Evolutionary conservation across 768 basidiomycete genomes (phyloP), one percentile per base, ranked within the genome.

Genomic region (Lactifluus echinatus): DNA sequence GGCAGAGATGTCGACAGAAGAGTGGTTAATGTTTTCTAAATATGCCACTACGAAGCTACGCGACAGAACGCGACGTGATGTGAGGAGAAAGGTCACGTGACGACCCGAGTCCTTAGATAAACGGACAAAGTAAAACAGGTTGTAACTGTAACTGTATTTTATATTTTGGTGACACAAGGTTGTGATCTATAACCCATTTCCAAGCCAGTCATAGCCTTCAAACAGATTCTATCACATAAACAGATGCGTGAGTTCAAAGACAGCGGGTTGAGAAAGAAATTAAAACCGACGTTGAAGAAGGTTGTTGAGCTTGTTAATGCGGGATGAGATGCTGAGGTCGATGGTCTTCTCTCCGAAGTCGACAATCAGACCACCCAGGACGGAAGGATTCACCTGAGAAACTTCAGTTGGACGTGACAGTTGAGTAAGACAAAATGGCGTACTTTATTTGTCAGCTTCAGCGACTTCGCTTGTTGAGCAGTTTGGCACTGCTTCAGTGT

Each of bases 281-380:
- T 10, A 51, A 29, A 12, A 76, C 89, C 63, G 72, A 91, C 93
- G 83, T 69, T 87, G 81, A 50, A 98, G 76, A 67, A 87, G 79
- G 63, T 81, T 82, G 80, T 97, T 97, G 69, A 97, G 82, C 74
- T 93, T 95, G 70, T 85, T 95, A 66, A 98, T 92, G 53, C 91
- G 89, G 33, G 91, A 92, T 48, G 84, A 85, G 55, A 95, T 93
- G 65, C 91, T 94, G 57, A 98, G 80, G 74, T 99, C 96, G 66
- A 99, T 88, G 52, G 92, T 93, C 79, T 95, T 95, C 78, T 97
- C 96, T 62, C 93, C 95, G 68, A 99, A 93, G 75, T 99, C 96
- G 48, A 99, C 86, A 59, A 97, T 79, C 57, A 98, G 71, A 50
- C 96, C 96, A 56, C 95, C 96, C 61, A 98, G 74, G 56, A 97